Percentiles rank a stretch among this genome's conserved stretches.
These are phyloP conservation scores for Phycomyces blakesleeanus DNA, from an alignment of 192 early-diverging fungal species.

Conservation along the genomic window DNA sequence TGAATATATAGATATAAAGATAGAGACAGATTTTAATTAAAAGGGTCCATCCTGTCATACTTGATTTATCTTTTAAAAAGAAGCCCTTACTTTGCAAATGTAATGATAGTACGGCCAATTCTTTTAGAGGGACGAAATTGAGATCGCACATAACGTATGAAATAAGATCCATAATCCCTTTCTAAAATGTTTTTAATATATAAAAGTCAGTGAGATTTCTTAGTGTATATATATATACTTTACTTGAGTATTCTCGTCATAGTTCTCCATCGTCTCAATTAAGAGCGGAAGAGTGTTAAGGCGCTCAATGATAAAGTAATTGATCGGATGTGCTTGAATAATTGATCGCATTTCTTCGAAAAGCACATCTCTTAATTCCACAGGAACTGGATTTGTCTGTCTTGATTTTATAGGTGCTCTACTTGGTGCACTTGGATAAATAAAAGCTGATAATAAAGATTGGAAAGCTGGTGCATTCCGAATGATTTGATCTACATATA, in stretches of 20 bases:
- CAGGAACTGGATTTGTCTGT: slow-evolving; percentile 1
- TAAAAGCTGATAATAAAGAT: slow-evolving; percentile 36
- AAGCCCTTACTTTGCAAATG: slow-evolving; percentile 54
- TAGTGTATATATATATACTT: too few species aligned
- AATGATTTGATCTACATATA: slow-evolving; percentile 45
- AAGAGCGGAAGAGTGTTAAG: slow-evolving; percentile 47
- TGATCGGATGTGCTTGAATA: slow-evolving; percentile 48
- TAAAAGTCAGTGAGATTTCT: background rate
- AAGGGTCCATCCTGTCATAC: too few species aligned
- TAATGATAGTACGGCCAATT: slow-evolving; percentile 47
- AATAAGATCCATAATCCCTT: slow-evolving; percentile 48
- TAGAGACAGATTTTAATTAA: background rate
- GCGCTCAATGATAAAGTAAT: slow-evolving; percentile 55
- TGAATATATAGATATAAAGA: slow-evolving; percentile 10
- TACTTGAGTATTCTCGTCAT: slow-evolving; percentile 42
- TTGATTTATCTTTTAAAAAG: too few species aligned
- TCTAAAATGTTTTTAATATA: slow-evolving; percentile 29
- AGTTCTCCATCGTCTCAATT: slow-evolving; percentile 50
- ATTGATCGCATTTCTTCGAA: slow-evolving; percentile 34
- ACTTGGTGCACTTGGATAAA: slow-evolving; percentile 34
- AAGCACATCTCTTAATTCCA: slow-evolving; percentile 26
- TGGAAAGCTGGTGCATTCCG: slow-evolving; percentile 50
- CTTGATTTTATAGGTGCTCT: slow-evolving; percentile 4
- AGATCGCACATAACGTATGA: slow-evolving; percentile 52
- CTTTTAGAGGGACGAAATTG: slow-evolving; percentile 62